Evolutionary conservation across 768 basidiomycete species (phyloP), one percentile per base, ranked within the genome.

Genomic region (Lentinus tigrinus): DNA sequence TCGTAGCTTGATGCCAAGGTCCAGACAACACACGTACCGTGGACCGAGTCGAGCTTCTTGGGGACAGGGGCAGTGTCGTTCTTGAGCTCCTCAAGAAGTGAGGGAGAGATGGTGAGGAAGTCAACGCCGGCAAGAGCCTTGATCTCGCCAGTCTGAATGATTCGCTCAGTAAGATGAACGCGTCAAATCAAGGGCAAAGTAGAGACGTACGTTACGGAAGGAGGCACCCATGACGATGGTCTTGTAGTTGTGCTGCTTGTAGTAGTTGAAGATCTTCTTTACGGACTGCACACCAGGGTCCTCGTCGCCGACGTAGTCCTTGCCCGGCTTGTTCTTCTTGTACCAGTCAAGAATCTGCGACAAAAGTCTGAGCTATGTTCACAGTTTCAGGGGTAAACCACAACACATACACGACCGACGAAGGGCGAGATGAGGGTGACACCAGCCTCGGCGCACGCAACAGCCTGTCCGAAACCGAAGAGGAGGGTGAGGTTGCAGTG

Each of bases 151-250:
- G 75, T 74, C 93, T 95, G 53, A 61, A 8, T 3, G 46, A 63
- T 34, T 42, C 36, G 49, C 50, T 64, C 51, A 54, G 55, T 27
- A 17, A 48, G 42, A 16, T 27, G 54, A 36, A 2, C 26, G 31
- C 21, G 2, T 9, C 16, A 1, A n/a, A 51, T 14, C 27, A 11
- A 38, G 4, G 21, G 3, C 6, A 51, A 42, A 23, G n/a, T n/a
- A n/a, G 36, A 17, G 3, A 78, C 89, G 57, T 66, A 95, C 88
- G 81, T 98, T 98, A 72, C 97, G 91, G 95, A 99, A 98, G 31
- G 94, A 96, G 58, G 97, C 97, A 72, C 96, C 97, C 97, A 98
- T 98, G 74, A 98, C 96, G 76, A 99, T 98, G 67, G 97, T 99
- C 70, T 95, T 93, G 85, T 99, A 98, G 59, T 84, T 83, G 77